Conservation (phyloP, 2,329 filamentous ascomycete genomes). For the Neoarthrinium moseri region DNA sequence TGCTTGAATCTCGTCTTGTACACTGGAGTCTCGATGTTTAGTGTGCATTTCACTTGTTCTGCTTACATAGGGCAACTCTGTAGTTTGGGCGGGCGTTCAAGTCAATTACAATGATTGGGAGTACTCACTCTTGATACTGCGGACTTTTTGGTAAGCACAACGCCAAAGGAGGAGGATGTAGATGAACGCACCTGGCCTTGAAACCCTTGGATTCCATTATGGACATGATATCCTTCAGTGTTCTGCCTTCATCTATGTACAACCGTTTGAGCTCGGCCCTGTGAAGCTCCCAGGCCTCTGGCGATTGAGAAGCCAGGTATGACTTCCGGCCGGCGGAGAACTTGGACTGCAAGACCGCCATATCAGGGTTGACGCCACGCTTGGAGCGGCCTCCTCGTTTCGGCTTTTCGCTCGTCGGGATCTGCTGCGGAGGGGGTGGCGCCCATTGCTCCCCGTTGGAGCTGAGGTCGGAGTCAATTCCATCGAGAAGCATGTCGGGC, state of each 20-base stretch:
- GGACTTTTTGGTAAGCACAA: neutral
- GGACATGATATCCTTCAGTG: constrained; percentile 17
- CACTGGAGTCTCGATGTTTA: too few relatives aligned
- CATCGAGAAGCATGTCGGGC: constrained; percentile 5
- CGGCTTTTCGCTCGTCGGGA: too few relatives aligned
- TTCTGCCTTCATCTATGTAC: constrained; percentile 20
- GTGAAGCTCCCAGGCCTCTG: constrained; percentile 15
- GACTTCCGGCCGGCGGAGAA: constrained; percentile 3
- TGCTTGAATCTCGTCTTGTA: constrained; percentile 10
- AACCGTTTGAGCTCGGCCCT: constrained; percentile 19
- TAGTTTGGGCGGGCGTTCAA: neutral
- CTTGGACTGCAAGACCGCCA: constrained; percentile 4
- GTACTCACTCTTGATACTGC: too few relatives aligned
- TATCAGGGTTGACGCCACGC: too few relatives aligned
- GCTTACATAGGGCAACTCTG: too few relatives aligned
- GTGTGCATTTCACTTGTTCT: too few relatives aligned
- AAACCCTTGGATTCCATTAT: constrained; percentile 19
- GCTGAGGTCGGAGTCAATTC: neutral
- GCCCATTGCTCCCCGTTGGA: neutral
- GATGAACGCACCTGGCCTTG: constrained; percentile 15
- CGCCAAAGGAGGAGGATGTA: neutral
- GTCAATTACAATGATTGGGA: too few relatives aligned
- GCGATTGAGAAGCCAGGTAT: neutral
- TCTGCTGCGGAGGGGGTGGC: neutral
- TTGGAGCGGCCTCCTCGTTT: too few relatives aligned